Evolutionary conservation across 768 basidiomycete genomes (phyloP).

Genomic region (Cyathus striatus): DNA sequence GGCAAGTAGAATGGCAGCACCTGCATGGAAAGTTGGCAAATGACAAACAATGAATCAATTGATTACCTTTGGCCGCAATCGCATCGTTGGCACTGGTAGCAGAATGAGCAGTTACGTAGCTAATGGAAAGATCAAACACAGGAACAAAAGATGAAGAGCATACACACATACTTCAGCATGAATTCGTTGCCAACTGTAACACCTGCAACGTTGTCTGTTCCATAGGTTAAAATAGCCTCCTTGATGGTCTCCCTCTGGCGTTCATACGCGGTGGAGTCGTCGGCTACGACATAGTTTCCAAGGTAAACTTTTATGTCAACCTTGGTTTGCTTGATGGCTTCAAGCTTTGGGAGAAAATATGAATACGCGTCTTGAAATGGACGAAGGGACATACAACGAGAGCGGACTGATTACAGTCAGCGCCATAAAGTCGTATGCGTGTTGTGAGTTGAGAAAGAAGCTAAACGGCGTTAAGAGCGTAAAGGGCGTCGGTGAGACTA

Average conservation of each 20-base stretch:
- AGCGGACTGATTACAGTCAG: constrained; percentile 80
- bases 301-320: constrained; percentile 79
- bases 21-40: constrained; percentile 19
- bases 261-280: constrained; percentile 58
- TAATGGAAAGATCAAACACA: constrained; percentile 16
- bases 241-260: constrained; percentile 66
- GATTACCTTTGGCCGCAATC: constrained; percentile 39
- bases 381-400: constrained; percentile 48
- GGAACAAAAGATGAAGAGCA: not conserved
- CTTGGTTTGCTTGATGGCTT: constrained; percentile 86
- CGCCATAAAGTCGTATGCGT: constrained; percentile 77
- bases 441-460: constrained; percentile 82
- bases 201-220: constrained; percentile 69
- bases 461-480: constrained; percentile 26
- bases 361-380: not conserved
- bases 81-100: constrained; percentile 52
- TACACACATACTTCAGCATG: constrained; percentile 60
- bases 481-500: not conserved
- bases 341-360: constrained; percentile 41
- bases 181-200: constrained; percentile 92
- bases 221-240: constrained; percentile 71
- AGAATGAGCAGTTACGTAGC: constrained; percentile 50
- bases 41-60: not conserved
- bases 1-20: constrained; percentile 52
- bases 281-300: constrained; percentile 59